These are phyloP conservation scores for Trichoderma sp. DNA, from an alignment of 2,329 filamentous ascomycete species.

Conservation along the genomic window DNA sequence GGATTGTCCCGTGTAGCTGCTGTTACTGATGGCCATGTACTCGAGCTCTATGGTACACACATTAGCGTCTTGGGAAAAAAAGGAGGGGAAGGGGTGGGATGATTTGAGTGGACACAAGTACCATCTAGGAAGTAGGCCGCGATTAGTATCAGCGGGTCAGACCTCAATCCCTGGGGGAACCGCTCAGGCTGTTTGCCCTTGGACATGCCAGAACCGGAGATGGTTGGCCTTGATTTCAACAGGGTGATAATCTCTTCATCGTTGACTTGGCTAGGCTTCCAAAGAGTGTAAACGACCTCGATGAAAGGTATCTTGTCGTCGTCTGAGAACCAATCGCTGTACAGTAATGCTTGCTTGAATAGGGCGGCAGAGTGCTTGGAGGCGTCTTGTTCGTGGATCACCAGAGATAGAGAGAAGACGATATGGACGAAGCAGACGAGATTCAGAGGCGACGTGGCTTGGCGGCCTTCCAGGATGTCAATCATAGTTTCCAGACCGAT, in stretches of 20 bases:
- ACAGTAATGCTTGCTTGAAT: conserved; percentile 47
- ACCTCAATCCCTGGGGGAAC: not conserved
- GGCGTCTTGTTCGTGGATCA: conserved; percentile 43
- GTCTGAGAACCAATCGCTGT: conserved; percentile 39
- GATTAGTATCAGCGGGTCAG: conserved; percentile 41
- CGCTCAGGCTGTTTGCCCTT: conserved; percentile 44
- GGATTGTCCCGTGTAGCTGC: conserved; percentile 33
- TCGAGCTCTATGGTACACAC: conserved; percentile 44
- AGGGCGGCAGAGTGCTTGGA: conserved; percentile 36
- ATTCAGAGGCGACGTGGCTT: conserved; percentile 39
- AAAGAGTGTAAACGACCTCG: conserved; percentile 45
- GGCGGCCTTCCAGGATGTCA: conserved; percentile 38
- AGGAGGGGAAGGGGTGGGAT: not conserved
- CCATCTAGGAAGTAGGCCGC: conserved; percentile 52
- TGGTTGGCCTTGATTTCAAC: conserved; percentile 25
- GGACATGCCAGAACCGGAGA: conserved; percentile 24
- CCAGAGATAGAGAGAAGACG: conserved; percentile 48
- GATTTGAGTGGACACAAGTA: conserved; percentile 25
- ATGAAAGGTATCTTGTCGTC: conserved; percentile 40
- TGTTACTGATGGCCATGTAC: conserved; percentile 37
- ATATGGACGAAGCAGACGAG: conserved; percentile 52
- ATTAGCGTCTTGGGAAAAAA: not conserved
- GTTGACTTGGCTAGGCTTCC: conserved; percentile 43
- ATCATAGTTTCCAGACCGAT: conserved; percentile 43
- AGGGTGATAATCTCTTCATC: conserved; percentile 30